Evolutionary conservation across 2,329 filamentous ascomycete genomes (phyloP).

Genomic region (Aspergillus amoenus): DNA sequence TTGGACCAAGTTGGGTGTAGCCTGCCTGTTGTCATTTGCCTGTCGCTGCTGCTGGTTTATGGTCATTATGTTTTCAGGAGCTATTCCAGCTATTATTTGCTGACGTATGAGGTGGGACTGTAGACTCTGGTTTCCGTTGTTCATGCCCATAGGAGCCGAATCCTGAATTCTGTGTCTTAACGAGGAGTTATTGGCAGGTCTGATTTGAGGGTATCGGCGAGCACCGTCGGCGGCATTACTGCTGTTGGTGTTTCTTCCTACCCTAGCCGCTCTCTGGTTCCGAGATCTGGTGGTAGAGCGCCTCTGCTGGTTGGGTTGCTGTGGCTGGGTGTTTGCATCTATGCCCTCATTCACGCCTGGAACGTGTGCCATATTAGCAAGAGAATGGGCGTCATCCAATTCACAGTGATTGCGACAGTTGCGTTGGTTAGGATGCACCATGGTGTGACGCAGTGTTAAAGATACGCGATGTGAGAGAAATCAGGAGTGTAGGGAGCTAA

Average conservation of each 20-base stretch:
- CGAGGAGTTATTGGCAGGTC: too few species aligned
- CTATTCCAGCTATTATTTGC: constrained; percentile 30
- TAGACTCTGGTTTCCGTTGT: constrained; percentile 10
- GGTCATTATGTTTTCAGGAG: constrained; percentile 20
- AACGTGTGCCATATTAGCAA: not conserved
- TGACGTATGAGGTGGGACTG: constrained; percentile 29
- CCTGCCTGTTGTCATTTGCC: not conserved
- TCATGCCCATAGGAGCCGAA: not conserved
- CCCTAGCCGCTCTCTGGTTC: not conserved
- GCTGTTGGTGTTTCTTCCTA: not conserved
- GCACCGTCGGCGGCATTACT: not conserved
- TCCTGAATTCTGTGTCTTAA: not conserved
- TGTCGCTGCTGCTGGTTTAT: constrained; percentile 12
- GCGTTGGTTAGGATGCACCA: not conserved
- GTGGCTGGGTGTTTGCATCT: not conserved
- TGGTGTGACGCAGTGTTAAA: too few species aligned
- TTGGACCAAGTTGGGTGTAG: constrained; percentile 17
- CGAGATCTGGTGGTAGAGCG: not conserved
- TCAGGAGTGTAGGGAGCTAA: too few species aligned
- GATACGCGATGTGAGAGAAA: too few species aligned
- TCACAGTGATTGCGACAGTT: not conserved
- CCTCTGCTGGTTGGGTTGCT: not conserved
- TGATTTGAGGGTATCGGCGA: not conserved
- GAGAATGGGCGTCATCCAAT: not conserved
- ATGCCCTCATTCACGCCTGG: not conserved